Conservation (phyloP, 345 rosid genomes). For the Erodium maritimum region DNA sequence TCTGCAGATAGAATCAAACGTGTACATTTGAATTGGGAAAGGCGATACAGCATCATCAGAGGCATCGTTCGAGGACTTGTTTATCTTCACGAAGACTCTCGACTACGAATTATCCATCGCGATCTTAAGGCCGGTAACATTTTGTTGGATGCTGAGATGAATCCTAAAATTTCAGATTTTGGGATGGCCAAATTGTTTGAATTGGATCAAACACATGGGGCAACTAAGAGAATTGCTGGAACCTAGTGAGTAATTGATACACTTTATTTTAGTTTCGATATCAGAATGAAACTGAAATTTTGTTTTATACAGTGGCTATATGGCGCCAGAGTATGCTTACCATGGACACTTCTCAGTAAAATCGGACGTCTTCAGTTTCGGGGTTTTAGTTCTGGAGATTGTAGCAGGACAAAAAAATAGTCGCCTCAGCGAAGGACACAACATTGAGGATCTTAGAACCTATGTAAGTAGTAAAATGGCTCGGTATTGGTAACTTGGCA, state of each 20-base stretch:
- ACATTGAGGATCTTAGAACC: conserved; percentile 17
- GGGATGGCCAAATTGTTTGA: conserved; percentile 31
- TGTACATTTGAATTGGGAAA: conserved; percentile 27
- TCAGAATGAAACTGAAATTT: not conserved
- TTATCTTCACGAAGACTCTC: conserved; percentile 44
- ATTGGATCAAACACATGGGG: conserved; percentile 12
- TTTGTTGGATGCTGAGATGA: conserved; percentile 28
- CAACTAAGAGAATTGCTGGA: conserved; percentile 20
- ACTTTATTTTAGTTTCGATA: not conserved
- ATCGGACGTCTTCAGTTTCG: conserved; percentile 37
- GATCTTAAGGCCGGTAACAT: conserved; percentile 37
- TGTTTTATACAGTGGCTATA: conserved; percentile 23
- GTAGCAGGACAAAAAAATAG: conserved; percentile 23
- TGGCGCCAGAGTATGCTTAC: conserved; percentile 38
- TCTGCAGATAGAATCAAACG: not conserved
- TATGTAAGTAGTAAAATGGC: conserved; percentile 5
- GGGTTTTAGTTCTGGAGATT: conserved; percentile 35
- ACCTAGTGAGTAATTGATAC: conserved; percentile 13
- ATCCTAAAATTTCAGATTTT: conserved; percentile 39
- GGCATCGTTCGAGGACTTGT: conserved; percentile 35
- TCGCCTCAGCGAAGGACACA: conserved; percentile 12
- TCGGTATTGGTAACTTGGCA: not conserved
- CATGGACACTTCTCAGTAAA: conserved; percentile 28
- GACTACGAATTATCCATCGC: conserved; percentile 30
- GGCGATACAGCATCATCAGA: conserved; percentile 15